A percentile compares a stretch with the other conserved stretches of the same genome.
These are phyloP conservation scores for Ramaria sp. DNA, from an alignment of 768 basidiomycete species.

Conservation along the genomic window DNA sequence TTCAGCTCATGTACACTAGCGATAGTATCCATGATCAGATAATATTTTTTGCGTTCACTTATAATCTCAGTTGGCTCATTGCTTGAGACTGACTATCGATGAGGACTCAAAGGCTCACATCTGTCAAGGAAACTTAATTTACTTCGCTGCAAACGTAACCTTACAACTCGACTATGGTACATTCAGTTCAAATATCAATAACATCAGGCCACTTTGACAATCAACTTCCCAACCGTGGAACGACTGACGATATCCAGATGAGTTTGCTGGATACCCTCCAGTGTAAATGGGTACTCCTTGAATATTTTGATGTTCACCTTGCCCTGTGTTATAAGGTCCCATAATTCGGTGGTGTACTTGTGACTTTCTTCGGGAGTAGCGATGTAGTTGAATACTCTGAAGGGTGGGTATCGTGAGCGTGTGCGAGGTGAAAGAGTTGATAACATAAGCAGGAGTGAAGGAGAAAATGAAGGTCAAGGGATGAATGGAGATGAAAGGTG, in stretches of 20 bases:
- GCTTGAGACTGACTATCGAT: no score
- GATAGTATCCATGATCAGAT: no score
- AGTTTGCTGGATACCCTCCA: slow-evolving; percentile 64
- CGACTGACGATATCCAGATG: slow-evolving; percentile 71
- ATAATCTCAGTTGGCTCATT: no score
- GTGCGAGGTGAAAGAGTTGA: neutral
- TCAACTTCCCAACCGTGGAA: slow-evolving; percentile 75
- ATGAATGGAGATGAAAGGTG: no score
- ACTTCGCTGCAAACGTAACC: no score
- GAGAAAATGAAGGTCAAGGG: no score
- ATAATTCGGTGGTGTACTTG: slow-evolving; percentile 56
- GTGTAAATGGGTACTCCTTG: slow-evolving; percentile 76
- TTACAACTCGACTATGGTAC: no score
- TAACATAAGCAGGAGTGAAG: neutral
- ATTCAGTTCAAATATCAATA: neutral
- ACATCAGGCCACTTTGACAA: slow-evolving; percentile 49
- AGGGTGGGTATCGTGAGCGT: slow-evolving; percentile 9
- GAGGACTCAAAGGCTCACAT: no score
- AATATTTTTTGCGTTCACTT: no score
- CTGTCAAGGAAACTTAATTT: no score
- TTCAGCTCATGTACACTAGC: no score
- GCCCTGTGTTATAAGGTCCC: slow-evolving; percentile 45
- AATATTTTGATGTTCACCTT: slow-evolving; percentile 55
- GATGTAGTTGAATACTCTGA: slow-evolving; percentile 61
- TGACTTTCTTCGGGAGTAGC: slow-evolving; percentile 62